A percentile compares a stretch with the other conserved stretches of the same genome.
Conservation (phyloP, 106 monocot species). For the Iris macrosiphon region DNA sequence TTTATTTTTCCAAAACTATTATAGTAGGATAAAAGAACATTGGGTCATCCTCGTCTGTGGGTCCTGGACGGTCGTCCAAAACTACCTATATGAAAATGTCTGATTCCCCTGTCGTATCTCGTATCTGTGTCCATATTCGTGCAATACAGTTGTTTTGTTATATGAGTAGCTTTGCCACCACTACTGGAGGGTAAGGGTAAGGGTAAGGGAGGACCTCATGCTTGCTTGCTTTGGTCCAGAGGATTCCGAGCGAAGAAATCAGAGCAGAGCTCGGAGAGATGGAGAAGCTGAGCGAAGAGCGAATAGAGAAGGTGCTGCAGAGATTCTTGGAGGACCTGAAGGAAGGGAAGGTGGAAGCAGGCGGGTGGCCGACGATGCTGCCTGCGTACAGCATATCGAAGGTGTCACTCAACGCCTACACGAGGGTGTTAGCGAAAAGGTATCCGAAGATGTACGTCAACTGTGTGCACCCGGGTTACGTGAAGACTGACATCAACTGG, state of each 20-base stretch:
- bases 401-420: slow-evolving; percentile 43
- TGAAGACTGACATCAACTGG: slow-evolving; percentile 49
- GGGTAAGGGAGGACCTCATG: too few relatives aligned
- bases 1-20: too few relatives aligned
- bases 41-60: too few relatives aligned
- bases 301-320: slow-evolving; percentile 27
- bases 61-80: too few relatives aligned
- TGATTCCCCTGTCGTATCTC: too few relatives aligned
- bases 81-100: too few relatives aligned
- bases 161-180: too few relatives aligned
- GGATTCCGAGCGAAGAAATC: slow-evolving; percentile 34
- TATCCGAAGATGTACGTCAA: slow-evolving; percentile 40
- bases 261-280: slow-evolving; percentile 20
- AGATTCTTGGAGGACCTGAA: slow-evolving; percentile 46
- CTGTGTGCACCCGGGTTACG: slow-evolving; percentile 56
- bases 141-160: too few relatives aligned
- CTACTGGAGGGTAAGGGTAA: too few relatives aligned
- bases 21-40: too few relatives aligned
- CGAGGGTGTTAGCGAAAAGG: slow-evolving; percentile 49
- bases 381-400: slow-evolving; percentile 58
- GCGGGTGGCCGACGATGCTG: slow-evolving; percentile 48
- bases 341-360: slow-evolving; percentile 20
- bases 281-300: slow-evolving; percentile 24
- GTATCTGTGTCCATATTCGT: too few relatives aligned
- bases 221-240: slow-evolving; percentile 10